Evolutionary conservation across 2,329 filamentous ascomycete species (phyloP).

Genomic region (Pseudogymnoascus sp.): DNA sequence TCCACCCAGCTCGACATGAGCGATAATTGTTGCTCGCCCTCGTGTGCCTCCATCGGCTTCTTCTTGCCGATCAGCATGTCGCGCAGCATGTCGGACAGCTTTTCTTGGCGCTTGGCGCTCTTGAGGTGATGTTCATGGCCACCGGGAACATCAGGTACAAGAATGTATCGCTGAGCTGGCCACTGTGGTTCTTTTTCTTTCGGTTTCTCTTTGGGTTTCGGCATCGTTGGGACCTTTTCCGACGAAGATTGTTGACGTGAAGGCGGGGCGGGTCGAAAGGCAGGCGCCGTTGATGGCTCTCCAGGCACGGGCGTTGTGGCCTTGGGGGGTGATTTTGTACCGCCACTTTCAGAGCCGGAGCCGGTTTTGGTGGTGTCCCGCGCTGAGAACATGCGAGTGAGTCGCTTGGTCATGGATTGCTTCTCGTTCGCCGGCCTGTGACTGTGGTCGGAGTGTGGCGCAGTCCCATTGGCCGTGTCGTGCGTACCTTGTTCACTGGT

Average conservation of each 20-base stretch:
- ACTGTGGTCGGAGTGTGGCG: conserved; percentile 25
- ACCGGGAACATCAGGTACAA: conserved; percentile 49
- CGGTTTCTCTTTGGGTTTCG: conserved; percentile 26
- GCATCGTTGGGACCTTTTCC: conserved; percentile 19
- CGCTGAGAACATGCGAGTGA: conserved; percentile 59
- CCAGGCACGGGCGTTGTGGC: conserved; percentile 27
- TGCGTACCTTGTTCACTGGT: not conserved
- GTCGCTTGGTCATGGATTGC: conserved; percentile 55
- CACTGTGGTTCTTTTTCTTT: conserved; percentile 10
- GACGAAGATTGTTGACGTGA: conserved; percentile 24
- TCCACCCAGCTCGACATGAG: conserved; percentile 96
- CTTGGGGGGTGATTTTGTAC: conserved; percentile 19
- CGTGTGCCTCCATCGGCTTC: conserved; percentile 49
- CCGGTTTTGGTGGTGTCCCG: conserved; percentile 41
- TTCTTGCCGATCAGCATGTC: conserved; percentile 75
- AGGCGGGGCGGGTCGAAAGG: conserved; percentile 22
- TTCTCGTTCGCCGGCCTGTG: conserved; percentile 37
- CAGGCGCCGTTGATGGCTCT: conserved; percentile 13
- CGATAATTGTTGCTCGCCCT: conserved; percentile 73
- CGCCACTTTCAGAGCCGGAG: conserved; percentile 23
- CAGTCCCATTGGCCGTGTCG: conserved; percentile 14
- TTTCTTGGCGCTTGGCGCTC: conserved; percentile 87
- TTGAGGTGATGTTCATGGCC: conserved; percentile 83
- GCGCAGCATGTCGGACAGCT: conserved; percentile 85
- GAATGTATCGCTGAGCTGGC: conserved; percentile 41